phyloP scores from a whole-genome alignment of 1,284 basidiomycete genomes.

The Leccinum griseonigrum region DNA sequence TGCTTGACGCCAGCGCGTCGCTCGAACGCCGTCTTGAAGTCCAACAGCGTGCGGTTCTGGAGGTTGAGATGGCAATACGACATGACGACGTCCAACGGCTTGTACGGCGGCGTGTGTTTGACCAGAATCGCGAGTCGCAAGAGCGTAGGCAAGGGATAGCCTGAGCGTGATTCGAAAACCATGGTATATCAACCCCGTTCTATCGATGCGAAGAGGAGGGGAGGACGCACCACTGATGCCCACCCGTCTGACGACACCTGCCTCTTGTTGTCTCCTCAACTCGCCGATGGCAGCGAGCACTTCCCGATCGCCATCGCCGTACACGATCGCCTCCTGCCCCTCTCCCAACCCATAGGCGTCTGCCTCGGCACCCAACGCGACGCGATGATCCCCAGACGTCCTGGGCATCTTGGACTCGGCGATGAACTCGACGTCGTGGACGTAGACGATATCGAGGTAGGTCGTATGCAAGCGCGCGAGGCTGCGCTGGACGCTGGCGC shows the following conservation, averaged over 20 bases:
- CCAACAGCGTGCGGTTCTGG: conserved; percentile 70
- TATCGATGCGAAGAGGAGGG: not conserved
- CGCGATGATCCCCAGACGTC: conserved; percentile 51
- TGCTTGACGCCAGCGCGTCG: conserved; percentile 65
- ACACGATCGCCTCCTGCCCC: conserved; percentile 57
- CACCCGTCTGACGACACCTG: conserved; percentile 76
- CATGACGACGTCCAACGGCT: conserved; percentile 77
- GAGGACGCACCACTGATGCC: conserved; percentile 75
- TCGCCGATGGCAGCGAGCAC: conserved; percentile 75
- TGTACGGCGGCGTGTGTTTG: conserved; percentile 57
- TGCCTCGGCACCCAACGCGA: conserved; percentile 52
- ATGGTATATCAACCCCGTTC: not conserved
- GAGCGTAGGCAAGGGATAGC: conserved; percentile 87
- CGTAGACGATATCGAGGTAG: conserved; percentile 85
- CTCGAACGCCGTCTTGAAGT: conserved; percentile 62
- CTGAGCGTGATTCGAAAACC: conserved; percentile 26
- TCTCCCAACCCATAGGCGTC: conserved; percentile 59
- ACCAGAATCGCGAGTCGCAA: conserved; percentile 82
- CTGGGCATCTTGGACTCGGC: conserved; percentile 53
- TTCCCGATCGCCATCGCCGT: conserved; percentile 78
- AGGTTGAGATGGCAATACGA: conserved; percentile 87
- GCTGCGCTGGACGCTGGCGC: conserved; percentile 69
- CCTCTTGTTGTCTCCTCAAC: conserved; percentile 72
- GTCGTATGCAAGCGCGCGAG: conserved; percentile 73
- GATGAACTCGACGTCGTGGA: conserved; percentile 94